Percentiles rank a stretch among this genome's conserved stretches.
Conservation (phyloP, 2,329 filamentous ascomycete genomes). For the Aspergillaceae sp. region DNA sequence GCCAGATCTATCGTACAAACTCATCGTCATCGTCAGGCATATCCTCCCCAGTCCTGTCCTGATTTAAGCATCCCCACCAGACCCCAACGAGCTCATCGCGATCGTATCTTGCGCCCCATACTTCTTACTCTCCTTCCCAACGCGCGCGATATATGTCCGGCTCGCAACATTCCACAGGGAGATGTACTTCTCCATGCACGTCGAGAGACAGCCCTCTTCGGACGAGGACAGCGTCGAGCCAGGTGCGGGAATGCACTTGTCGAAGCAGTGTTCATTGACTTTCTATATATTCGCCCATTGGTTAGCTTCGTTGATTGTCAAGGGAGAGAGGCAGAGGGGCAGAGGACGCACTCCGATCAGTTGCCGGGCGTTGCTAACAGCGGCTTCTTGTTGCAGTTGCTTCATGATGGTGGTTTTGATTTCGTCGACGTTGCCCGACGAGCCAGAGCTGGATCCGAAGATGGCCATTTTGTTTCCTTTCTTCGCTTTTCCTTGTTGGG, state of each 20-base stretch:
- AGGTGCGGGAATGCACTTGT: slow-evolving; percentile 63
- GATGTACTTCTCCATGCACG: slow-evolving; percentile 83
- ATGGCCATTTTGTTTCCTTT: slow-evolving; percentile 25
- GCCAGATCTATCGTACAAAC: background rate
- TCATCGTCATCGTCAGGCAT: background rate
- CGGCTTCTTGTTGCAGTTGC: slow-evolving; percentile 56
- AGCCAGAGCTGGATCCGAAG: slow-evolving; percentile 26
- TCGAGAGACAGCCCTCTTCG: slow-evolving; percentile 63
- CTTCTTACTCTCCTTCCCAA: slow-evolving; percentile 51
- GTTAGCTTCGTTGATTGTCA: background rate
- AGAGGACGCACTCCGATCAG: slow-evolving; percentile 56
- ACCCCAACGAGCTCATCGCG: slow-evolving; percentile 12
- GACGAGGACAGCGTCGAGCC: slow-evolving; percentile 56
- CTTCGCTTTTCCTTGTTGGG: background rate
- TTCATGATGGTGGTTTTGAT: slow-evolving; percentile 51
- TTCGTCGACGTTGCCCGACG: slow-evolving; percentile 21
- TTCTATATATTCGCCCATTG: slow-evolving; percentile 43
- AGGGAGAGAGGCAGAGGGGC: background rate
- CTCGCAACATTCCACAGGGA: slow-evolving; percentile 68
- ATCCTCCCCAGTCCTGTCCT: too few relatives aligned
- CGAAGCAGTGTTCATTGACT: slow-evolving; percentile 74
- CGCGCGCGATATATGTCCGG: slow-evolving; percentile 53
- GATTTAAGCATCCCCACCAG: slow-evolving; percentile 1
- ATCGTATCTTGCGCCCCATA: slow-evolving; percentile 20
- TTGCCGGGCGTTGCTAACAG: slow-evolving; percentile 58